phyloP scores from a whole-genome alignment of 2,329 filamentous ascomycete species.

The Westerdykella aurantiaca region DNA sequence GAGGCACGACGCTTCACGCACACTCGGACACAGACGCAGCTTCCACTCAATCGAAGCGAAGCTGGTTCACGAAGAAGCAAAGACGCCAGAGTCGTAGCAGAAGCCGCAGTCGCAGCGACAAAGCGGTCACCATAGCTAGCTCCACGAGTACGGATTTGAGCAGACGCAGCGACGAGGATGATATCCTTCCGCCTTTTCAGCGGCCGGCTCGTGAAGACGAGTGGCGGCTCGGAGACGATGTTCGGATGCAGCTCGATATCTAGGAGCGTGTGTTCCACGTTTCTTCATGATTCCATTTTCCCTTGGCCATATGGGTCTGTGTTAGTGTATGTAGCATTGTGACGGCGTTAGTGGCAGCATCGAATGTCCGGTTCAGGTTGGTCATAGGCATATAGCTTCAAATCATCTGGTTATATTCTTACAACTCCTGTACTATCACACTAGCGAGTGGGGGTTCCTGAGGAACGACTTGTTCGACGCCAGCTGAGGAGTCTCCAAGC shows the following conservation, averaged over 20 bases:
- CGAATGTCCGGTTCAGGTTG: too few relatives aligned
- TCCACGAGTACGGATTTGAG: conserved; percentile 25
- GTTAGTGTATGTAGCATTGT: neutral
- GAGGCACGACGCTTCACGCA: neutral
- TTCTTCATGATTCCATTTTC: neutral
- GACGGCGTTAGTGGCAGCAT: too few relatives aligned
- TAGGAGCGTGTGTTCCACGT: conserved; percentile 34
- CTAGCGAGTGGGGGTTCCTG: too few relatives aligned
- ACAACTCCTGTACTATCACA: too few relatives aligned
- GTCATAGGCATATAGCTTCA: too few relatives aligned
- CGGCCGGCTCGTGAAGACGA: conserved; percentile 49
- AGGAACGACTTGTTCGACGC: too few relatives aligned
- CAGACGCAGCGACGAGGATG: conserved; percentile 41
- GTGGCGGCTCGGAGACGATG: conserved; percentile 80
- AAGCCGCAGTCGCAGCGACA: conserved; percentile 21
- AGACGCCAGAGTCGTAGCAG: conserved; percentile 16
- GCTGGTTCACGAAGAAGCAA: conserved; percentile 35
- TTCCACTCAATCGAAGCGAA: conserved; percentile 28
- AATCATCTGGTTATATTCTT: too few relatives aligned
- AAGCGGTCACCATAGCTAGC: conserved; percentile 25
- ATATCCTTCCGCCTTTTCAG: conserved; percentile 46
- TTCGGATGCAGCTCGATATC: conserved; percentile 70
- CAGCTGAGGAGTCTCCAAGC: too few relatives aligned
- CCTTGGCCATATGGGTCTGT: neutral
- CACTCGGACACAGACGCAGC: conserved; percentile 24